Evolutionary conservation across 148 eudicot genomes (phyloP).

Genomic region (Camellia sinensis): DNA sequence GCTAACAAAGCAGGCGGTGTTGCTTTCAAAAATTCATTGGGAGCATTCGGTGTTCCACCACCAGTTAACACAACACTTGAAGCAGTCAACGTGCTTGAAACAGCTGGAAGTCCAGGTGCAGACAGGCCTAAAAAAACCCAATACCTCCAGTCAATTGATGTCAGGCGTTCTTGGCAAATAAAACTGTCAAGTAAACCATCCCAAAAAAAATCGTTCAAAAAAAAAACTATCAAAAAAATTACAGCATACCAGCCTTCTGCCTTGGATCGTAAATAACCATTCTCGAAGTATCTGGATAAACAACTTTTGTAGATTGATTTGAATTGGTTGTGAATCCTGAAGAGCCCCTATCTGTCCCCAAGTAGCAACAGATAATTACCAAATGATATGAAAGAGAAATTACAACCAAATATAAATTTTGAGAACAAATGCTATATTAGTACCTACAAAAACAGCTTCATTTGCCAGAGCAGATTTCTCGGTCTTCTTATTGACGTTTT

Average conservation of each 20-base stretch:
- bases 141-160: constrained; percentile 25
- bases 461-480: constrained; percentile 53
- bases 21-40: constrained; percentile 64
- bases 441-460: constrained; percentile 54
- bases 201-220: no score
- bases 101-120: constrained; percentile 42
- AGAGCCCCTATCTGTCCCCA: constrained; percentile 52
- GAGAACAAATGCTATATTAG: not conserved
- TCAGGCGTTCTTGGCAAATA: not conserved
- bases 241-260: constrained; percentile 63
- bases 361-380: constrained; percentile 5
- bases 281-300: constrained; percentile 73
- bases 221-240: not conserved
- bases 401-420: not conserved
- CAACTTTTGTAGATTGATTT: constrained; percentile 46
- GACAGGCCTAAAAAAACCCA: constrained; percentile 34
- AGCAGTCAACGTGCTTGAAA: constrained; percentile 28
- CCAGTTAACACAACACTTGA: constrained; percentile 21
- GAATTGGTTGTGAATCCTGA: constrained; percentile 42
- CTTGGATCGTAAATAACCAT: constrained; percentile 76
- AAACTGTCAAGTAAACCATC: not conserved
- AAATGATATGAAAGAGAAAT: constrained; percentile 6
- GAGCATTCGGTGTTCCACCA: constrained; percentile 37
- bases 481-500: constrained; percentile 60
- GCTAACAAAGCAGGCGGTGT: constrained; percentile 70